phyloP scores from a whole-genome alignment of 495 filamentous ascomycete species.

The Echria macrotheca region DNA sequence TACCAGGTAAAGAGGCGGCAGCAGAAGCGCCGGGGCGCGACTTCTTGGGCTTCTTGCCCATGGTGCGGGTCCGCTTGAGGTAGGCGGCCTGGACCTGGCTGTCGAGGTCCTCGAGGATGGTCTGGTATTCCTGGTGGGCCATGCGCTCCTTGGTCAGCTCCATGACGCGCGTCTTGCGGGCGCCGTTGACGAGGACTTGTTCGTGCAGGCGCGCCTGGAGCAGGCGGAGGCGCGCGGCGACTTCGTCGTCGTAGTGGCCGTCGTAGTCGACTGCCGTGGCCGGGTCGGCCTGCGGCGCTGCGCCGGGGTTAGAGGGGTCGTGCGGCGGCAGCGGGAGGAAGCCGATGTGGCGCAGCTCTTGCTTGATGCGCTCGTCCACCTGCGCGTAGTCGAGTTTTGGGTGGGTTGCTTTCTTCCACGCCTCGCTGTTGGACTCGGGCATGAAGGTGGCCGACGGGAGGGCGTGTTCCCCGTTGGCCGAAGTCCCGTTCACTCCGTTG shows the following conservation, averaged over 20 bases:
- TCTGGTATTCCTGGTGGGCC: conserved; percentile 92
- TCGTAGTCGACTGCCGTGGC: conserved; percentile 61
- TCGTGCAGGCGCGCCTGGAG: conserved; percentile 78
- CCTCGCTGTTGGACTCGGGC: conserved; percentile 58
- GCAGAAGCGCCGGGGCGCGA: conserved; percentile 61
- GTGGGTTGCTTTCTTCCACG: conserved; percentile 52
- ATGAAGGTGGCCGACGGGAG: conserved; percentile 70
- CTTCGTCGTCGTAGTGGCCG: conserved; percentile 88
- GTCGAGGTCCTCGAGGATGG: conserved; percentile 95
- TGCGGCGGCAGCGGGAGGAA: conserved; percentile 65
- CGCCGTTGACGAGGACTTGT: conserved; percentile 78
- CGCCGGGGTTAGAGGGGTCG: conserved; percentile 36
- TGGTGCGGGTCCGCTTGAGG: conserved; percentile 89
- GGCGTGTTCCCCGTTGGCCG: conserved; percentile 30
- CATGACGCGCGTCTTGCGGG: conserved; percentile 76
- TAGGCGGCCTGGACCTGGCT: conserved; percentile 92
- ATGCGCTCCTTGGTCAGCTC: conserved; percentile 85
- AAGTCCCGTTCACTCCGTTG: conserved; percentile 47
- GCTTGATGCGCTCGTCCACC: conserved; percentile 83
- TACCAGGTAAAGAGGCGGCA: too few relatives aligned
- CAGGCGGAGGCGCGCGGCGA: conserved; percentile 79
- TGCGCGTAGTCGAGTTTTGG: conserved; percentile 74
- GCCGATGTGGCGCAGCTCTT: conserved; percentile 89
- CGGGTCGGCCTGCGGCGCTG: conserved; percentile 32
- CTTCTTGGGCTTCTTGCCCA: conserved; percentile 91